Base-by-base conservation (phyloP, 176 grass and related monocot species). In the Tillandsia leiboldiana region DNA sequence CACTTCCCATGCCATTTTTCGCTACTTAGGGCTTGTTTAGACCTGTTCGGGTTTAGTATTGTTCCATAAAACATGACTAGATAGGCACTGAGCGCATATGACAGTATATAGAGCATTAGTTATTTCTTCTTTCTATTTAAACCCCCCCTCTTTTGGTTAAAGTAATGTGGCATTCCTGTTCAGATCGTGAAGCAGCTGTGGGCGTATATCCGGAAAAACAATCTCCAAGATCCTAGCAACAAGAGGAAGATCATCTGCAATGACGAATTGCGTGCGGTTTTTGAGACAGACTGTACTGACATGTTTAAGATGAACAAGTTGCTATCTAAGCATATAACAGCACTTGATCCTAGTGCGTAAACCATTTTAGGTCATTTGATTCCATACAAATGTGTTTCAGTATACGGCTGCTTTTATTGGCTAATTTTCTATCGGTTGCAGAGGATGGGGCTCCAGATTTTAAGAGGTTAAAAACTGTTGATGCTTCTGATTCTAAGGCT, bases 251-350 rank as follows among this genome's bases (percentile, higher is more conserved):
- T 99, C 50, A 99, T 93, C 57, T 93, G 94, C 77, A 99, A 99
- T 74, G 94, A 99, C 62, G 89, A 93, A 79, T 87, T 99, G 27
- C 84, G 87, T 70, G 69, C 70, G 26, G 84, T 99, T 68, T 99
- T 99, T 90, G 94, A 68, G 82, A 99, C 89, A 50, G 94, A 99
- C 48, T 22, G 78, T 72, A 99, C 94, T 29, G 94, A 99, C 85
- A 99, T 99, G 94, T 99, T 99, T 85, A 99, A 99, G 70, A 99
- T 99, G 94, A 99, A 99, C 76, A 99, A 99, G 70, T 86, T 99
- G 53, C 85, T 99, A 80, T 84, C 94, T 58, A 99, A 99, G 72
- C 94, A 99, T 77, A 99, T 99, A 82, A 87, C 83, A 26, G 79
- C 89, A 1, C 86, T 99, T 81, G 89, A 87, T 71, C 71, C 84